Evolutionary conservation across 805 yeast species (phyloP).

Genomic region (Wickerhamiella qilinensis): DNA sequence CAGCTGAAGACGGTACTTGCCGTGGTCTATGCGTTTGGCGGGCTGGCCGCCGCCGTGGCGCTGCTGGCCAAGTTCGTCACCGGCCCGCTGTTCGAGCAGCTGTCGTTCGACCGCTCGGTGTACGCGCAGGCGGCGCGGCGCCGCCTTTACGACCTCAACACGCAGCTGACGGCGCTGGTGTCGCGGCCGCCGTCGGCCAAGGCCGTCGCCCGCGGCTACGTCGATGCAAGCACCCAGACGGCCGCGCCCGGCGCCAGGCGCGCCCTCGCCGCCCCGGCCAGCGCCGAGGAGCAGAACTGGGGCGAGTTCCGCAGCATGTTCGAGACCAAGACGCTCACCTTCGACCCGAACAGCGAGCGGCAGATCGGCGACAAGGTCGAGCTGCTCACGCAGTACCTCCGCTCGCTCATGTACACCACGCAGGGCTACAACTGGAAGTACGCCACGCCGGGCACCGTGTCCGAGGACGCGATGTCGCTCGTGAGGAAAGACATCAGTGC

Average conservation of each 20-base stretch:
- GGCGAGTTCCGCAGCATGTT: neutral
- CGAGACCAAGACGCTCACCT: neutral
- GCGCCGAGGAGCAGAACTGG: conserved; percentile 4
- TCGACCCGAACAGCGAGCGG: neutral
- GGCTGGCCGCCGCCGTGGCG: conserved; percentile 17
- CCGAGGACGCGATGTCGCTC: conserved; percentile 3
- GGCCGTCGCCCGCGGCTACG: conserved; percentile 9
- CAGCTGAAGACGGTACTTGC: conserved; percentile 16
- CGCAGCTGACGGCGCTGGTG: conserved; percentile 9
- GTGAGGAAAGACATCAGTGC: conserved; percentile 14
- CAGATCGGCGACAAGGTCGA: neutral
- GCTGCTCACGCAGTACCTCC: neutral
- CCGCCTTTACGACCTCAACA: conserved; percentile 14
- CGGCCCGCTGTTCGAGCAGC: conserved; percentile 21
- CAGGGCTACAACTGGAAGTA: neutral
- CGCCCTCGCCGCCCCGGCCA: neutral
- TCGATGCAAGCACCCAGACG: conserved; percentile 18
- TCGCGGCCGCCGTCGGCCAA: conserved; percentile 12
- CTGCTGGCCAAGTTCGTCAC: conserved; percentile 19
- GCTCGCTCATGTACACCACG: neutral
- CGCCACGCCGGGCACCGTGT: neutral
- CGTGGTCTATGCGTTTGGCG: conserved; percentile 20
- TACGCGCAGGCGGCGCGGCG: conserved; percentile 17
- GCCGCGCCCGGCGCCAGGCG: neutral
- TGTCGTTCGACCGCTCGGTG: conserved; percentile 19